Base-by-base conservation (phyloP, 305 asterid genomes). In the Fraxinus velutina region DNA sequence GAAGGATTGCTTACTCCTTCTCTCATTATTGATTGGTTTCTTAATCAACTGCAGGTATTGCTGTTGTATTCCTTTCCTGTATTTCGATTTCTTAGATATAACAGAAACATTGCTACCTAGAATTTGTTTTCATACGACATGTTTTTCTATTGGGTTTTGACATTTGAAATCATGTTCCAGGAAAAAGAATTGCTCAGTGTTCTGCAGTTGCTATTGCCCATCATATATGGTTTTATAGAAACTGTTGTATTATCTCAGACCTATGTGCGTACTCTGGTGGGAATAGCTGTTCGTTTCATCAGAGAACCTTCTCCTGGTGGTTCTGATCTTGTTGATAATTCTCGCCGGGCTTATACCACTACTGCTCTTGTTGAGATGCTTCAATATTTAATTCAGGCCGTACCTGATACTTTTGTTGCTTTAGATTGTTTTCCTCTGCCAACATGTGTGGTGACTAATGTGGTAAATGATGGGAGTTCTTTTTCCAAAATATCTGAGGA, bases 361-460 rank as follows among this genome's bases (percentile, higher is more conserved):
- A 89, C 98, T 76, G 98, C 99, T 88, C 97, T 96, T 87, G 92
- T 91, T 85, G 99, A 96, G 92, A 93, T 94, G 98, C 93, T 96
- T 86, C 98, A 94, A 57, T 96, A 93, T 88, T 87, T 96, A 82
- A 88, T 96, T 85, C 89, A 93, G 77, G 91, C 96, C 71, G 98
- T 93, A 60, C 99, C 99, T 64, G 98, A 96, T 88, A 91, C 98
- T 73, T 94, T 96, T 89, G 97, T 96, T 80, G 98, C 97, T 78
- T 88, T 94, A 89, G 97, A 96, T 84, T 93, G 94, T 90, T 91
- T 96, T 86, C 98, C 97, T 76, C 84, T 94, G 90, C 98, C 98
- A n/a, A 82, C 75, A 32, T 88, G 88, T 86, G 95, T 94, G 83
- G 86, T 82, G 79, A 89, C 89, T 79, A 87, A 89, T 71, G 84